These are phyloP conservation scores for Exophiala oligosperma DNA, from an alignment of 2,329 filamentous ascomycete species.

Conservation along the genomic window DNA sequence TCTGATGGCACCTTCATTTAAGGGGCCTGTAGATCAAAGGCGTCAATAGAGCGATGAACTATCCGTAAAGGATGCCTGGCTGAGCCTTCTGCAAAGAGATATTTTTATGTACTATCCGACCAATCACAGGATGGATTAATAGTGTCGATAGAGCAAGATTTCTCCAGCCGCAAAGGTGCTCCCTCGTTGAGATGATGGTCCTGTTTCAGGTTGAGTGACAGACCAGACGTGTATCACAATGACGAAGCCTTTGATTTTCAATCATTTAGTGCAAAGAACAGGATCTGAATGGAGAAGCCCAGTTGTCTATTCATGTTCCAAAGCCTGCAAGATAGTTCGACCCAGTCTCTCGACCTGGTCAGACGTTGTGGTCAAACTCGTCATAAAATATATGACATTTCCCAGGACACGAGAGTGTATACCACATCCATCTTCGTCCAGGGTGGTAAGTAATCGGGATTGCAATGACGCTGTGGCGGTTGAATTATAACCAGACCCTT, in stretches of 20 bases:
- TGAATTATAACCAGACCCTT: constrained; percentile 56
- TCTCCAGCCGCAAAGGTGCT: too few relatives aligned
- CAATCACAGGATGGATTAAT: too few relatives aligned
- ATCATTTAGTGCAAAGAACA: too few relatives aligned
- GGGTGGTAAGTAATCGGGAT: constrained; percentile 45
- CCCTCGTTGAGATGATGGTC: too few relatives aligned
- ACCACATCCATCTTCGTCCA: constrained; percentile 40
- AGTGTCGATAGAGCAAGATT: too few relatives aligned
- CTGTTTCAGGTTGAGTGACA: too few relatives aligned
- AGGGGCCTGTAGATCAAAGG: neutral
- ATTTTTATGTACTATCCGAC: too few relatives aligned
- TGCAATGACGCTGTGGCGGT: constrained; percentile 56
- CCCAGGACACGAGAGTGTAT: constrained; percentile 62
- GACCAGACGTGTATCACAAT: too few relatives aligned
- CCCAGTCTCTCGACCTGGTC: constrained; percentile 31
- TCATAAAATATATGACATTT: constrained; percentile 63
- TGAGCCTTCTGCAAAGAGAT: too few relatives aligned
- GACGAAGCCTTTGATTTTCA: too few relatives aligned
- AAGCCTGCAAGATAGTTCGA: constrained; percentile 21
- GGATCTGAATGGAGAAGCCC: neutral
- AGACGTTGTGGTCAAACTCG: constrained; percentile 52
- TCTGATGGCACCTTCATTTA: neutral
- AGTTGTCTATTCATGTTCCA: constrained; percentile 18
- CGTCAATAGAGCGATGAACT: neutral
- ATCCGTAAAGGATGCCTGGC: too few relatives aligned